Conservation (phyloP, 192 early-diverging fungal species). For the Diversispora epigaea region DNA sequence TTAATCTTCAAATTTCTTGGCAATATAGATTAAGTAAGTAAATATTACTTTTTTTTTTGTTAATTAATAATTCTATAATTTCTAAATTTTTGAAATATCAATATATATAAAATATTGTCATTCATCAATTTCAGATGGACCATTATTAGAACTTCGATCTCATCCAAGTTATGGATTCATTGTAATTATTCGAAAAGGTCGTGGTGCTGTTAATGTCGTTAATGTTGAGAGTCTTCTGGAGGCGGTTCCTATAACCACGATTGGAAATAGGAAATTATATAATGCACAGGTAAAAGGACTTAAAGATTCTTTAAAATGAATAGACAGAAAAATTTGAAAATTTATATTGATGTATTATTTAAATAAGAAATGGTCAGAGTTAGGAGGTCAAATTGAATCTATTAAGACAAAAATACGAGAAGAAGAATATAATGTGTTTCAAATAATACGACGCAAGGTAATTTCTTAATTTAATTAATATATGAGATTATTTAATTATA, state of each 20-base stretch:
- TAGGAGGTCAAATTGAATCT: constrained; percentile 55
- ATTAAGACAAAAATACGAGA: constrained; percentile 45
- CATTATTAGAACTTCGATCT: constrained; percentile 18
- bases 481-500: too few relatives aligned
- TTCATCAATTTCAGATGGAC: constrained; percentile 14
- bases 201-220: too few relatives aligned
- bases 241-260: background rate
- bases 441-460: constrained; percentile 47
- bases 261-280: constrained; percentile 8
- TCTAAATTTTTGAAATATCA: background rate
- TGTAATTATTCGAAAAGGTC: background rate
- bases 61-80: background rate
- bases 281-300: constrained; percentile 10
- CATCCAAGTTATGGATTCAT: constrained; percentile 25
- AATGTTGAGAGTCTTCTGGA: background rate
- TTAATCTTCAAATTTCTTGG: constrained; percentile 42
- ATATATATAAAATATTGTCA: too few relatives aligned
- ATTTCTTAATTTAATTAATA: background rate
- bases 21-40: constrained; percentile 38
- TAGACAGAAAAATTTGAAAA: too few relatives aligned
- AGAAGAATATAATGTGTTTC: constrained; percentile 56
- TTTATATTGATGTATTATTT: background rate
- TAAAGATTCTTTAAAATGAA: too few relatives aligned
- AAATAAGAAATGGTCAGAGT: constrained; percentile 51
- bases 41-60: background rate